Evolutionary conservation across 768 basidiomycete species (phyloP).

Genomic region (Kwoniella shandongensis): DNA sequence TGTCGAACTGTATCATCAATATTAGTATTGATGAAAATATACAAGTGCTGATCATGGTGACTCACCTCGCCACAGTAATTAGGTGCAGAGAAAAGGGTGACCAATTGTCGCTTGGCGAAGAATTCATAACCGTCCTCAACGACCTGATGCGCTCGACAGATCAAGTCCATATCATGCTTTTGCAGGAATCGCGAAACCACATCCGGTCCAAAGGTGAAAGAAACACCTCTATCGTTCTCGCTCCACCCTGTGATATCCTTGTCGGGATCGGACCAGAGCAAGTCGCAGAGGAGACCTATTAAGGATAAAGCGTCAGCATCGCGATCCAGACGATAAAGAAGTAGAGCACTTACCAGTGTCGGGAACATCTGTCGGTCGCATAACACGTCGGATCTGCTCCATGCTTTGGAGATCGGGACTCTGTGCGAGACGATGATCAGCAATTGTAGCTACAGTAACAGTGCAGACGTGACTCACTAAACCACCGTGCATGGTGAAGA

Average conservation of each 20-base stretch:
- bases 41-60: not conserved
- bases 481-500: conserved; percentile 99
- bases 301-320: not conserved
- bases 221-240: conserved; percentile 98
- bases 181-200: conserved; percentile 97
- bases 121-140: conserved; percentile 99
- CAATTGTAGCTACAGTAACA: not conserved
- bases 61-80: conserved; percentile 55
- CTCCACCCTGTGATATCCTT: conserved; percentile 99
- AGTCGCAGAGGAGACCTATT: conserved; percentile 85
- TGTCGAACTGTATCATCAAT: conserved; percentile 74
- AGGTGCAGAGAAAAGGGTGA: conserved; percentile 94
- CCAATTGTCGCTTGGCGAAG: conserved; percentile 94
- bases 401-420: conserved; percentile 97
- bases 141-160: conserved; percentile 98
- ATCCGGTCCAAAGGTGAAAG: conserved; percentile 97
- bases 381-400: conserved; percentile 99
- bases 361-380: conserved; percentile 98
- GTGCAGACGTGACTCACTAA: conserved; percentile 54
- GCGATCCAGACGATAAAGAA: not conserved
- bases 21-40: not conserved
- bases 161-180: conserved; percentile 99
- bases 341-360: conserved; percentile 74
- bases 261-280: conserved; percentile 98
- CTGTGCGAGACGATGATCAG: conserved; percentile 27